These are phyloP conservation scores for Malassezia cuniculi DNA, from an alignment of 1,284 basidiomycete genomes.

Conservation along the genomic window DNA sequence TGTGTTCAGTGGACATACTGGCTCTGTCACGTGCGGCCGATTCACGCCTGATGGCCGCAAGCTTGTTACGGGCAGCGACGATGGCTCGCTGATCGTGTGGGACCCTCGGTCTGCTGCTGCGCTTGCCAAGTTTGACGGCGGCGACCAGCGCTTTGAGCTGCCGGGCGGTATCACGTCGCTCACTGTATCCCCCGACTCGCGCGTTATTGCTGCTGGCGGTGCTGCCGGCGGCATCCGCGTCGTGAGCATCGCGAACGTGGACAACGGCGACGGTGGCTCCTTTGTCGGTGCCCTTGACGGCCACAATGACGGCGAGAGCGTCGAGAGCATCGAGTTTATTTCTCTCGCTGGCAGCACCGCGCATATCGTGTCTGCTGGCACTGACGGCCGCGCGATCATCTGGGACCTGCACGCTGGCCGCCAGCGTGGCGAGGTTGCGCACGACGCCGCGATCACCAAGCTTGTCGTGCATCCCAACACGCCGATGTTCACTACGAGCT, in stretches of 20 bases:
- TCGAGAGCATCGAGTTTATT: constrained; percentile 77
- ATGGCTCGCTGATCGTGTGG: constrained; percentile 77
- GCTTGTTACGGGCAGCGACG: constrained; percentile 67
- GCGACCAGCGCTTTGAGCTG: constrained; percentile 43
- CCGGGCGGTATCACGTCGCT: constrained; percentile 76
- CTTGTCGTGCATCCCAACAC: constrained; percentile 60
- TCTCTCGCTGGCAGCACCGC: constrained; percentile 50
- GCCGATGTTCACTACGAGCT: constrained; percentile 56
- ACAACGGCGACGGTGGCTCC: constrained; percentile 51
- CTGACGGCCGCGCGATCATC: constrained; percentile 82
- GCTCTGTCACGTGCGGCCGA: constrained; percentile 69
- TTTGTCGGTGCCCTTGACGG: constrained; percentile 67
- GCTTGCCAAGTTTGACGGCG: constrained; percentile 60
- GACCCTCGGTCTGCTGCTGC: constrained; percentile 69
- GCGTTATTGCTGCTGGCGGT: constrained; percentile 73
- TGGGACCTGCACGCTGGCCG: constrained; percentile 70
- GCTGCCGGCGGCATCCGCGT: constrained; percentile 69
- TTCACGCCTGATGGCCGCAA: constrained; percentile 71
- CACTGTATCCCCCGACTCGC: constrained; percentile 56
- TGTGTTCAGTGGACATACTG: constrained; percentile 81
- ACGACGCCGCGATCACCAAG: constrained; percentile 22
- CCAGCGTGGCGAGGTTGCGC: constrained; percentile 23
- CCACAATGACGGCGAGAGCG: constrained; percentile 73
- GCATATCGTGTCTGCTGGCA: constrained; percentile 72
- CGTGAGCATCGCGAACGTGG: constrained; percentile 61